A percentile compares a stretch with the other conserved stretches of the same genome.
These are phyloP conservation scores for Cynanchum wilfordii DNA, from an alignment of 257 asterid genomes.

Conservation along the genomic window DNA sequence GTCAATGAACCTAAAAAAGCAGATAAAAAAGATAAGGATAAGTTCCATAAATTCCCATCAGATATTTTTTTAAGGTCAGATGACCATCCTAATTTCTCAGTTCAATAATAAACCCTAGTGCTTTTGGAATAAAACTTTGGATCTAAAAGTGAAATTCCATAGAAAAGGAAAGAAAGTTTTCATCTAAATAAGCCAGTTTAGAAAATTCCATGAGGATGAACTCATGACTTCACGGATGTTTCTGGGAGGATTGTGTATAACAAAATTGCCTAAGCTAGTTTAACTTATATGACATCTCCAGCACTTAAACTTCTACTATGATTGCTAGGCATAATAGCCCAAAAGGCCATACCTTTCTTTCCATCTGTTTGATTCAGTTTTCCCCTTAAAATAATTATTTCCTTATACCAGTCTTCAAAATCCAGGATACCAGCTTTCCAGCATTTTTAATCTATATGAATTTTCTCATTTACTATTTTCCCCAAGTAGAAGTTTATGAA, in stretches of 20 bases:
- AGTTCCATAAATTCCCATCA: neutral
- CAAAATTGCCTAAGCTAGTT: too few species aligned
- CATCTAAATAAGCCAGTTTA: too few species aligned
- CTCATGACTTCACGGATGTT: too few species aligned
- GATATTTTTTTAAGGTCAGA: neutral
- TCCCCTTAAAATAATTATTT: neutral
- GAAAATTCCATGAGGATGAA: too few species aligned
- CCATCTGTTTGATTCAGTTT: neutral
- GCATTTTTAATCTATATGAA: too few species aligned
- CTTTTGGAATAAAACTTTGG: neutral
- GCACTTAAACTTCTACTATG: neutral
- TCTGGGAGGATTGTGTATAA: too few species aligned
- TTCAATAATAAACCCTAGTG: neutral
- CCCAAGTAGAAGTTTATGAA: neutral
- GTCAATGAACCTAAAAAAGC: neutral
- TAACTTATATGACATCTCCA: neutral
- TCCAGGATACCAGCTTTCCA: neutral
- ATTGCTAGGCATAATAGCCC: neutral
- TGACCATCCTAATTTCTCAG: neutral
- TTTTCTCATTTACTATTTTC: neutral
- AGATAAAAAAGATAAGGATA: neutral
- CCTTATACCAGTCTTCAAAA: neutral
- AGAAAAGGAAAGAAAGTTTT: too few species aligned
- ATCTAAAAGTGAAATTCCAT: neutral
- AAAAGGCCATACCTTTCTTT: neutral